Evolutionary conservation across 108 stramenopile species (phyloP), one percentile per base, ranked within the genome.

Genomic region (Chaetoceros tenuissimus): DNA sequence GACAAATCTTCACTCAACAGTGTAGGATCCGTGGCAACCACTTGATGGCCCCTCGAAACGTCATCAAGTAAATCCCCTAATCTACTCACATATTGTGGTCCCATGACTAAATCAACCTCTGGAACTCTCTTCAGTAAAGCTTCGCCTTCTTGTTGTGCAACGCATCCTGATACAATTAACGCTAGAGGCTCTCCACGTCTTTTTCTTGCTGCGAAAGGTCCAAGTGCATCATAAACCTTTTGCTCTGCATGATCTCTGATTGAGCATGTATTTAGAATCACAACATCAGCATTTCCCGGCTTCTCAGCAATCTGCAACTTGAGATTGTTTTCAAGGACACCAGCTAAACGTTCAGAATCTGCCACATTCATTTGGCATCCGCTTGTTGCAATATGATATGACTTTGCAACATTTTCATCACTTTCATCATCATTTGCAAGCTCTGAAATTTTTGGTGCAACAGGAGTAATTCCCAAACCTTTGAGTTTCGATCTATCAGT

Each of bases 91-190:
- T 96, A 94, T 48, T 87, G 85, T 22, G 87, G 87, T 21, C 87
- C 96, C 69, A 97, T 75, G 13, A 97, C 96, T 28, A 94, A 55
- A 62, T 97, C 96, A 24, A 97, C 68, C 66, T 97, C 96, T 1
- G 96, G 96, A 29, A 89, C 80, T 24, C 94, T 74, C 28, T 82
- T 63, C 49, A 97, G 61, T 20, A 97, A 55, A 16, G 73, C 72
- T 60, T 94, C 89, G n/a, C 95, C 95, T 69, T 97, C 96, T 68
- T 97, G 96, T 63, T 97, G 96, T 1, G 96, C 96, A 5, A 97
- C 96, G 73, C 96, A 97, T 22, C 96, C 96, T 21, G 96, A 89
- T 7, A 97, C 94, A 28, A 96, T 81, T 30, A 97, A 85, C 26
- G 90, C 82, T 49, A 97, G 71, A 48, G 84, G 66, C 50, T 80